Base-by-base conservation (phyloP, 805 yeast species). In the Barnettozyma vustinii region DNA sequence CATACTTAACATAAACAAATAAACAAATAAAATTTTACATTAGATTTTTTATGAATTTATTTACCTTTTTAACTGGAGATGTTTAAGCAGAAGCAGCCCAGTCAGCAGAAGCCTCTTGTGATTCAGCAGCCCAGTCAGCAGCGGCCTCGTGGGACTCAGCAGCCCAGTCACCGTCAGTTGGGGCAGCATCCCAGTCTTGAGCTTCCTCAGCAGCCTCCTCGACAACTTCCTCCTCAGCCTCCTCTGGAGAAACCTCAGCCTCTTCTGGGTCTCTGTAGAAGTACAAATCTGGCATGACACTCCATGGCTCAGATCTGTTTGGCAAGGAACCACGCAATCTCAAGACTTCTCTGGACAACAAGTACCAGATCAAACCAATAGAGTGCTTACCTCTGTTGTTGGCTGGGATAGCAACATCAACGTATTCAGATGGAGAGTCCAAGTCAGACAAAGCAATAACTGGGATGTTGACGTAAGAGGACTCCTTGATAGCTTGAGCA, bases 231-330 rank as follows among this genome's bases (percentile, higher is more conserved):
- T 71, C 75, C 61, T 70, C 66, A 66, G 73, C 80, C 57, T 78
- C 78, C 68, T 81, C 81, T 64, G 77, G 81, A 66, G 81, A 80
- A 68, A 74, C 75, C 79, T 89, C 96, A 76, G 87, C 86, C 80
- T 94, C 99, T 82, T 92, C 98, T 72, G 99, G 99, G 81, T 94
- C 97, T 85, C 99, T 94, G 97, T 94, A 94, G 91, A 94, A 94
- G 91, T 91, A 94, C 76, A 94, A 84, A 81, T 94, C 99, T 76
- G 98, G 98, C 99, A 94, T 94, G 73, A 94, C 94, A 65, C 95
- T 79, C 99, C 99, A 94, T 75, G 87, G 84, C 76, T 94, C 88
- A 64, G 87, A 72, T 84, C 99, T 90, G 88, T 87, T 86, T 72
- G 95, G 90, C 66, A 94, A 77, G 72, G 90, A 84, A 73, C 99